A percentile compares a stretch with the other conserved stretches of the same genome.
Conservation (phyloP, 1,284 basidiomycete species). For the Neotropicomus parvogracilis region DNA sequence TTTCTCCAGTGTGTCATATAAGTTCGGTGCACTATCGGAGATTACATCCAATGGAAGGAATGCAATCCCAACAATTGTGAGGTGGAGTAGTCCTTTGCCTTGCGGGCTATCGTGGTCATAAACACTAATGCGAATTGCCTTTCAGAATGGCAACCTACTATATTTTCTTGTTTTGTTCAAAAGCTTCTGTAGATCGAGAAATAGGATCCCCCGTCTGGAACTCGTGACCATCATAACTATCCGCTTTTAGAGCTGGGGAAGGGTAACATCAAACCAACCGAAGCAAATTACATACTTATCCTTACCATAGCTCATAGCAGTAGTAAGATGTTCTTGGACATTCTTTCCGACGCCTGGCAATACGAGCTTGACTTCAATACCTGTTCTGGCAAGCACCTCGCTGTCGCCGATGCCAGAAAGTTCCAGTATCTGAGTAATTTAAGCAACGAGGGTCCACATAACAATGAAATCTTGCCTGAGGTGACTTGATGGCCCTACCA, state of each 20-base stretch:
- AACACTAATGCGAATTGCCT: neutral
- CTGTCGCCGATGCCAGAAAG: conserved; percentile 5
- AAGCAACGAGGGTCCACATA: neutral
- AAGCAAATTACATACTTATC: neutral
- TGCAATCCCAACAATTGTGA: neutral
- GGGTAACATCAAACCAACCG: neutral
- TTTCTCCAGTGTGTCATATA: neutral
- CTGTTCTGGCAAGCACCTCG: neutral
- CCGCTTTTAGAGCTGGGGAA: neutral
- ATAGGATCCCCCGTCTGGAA: conserved; percentile 1
- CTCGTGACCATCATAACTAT: neutral
- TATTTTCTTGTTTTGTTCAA: neutral
- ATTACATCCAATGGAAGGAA: conserved; percentile 2
- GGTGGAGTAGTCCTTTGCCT: conserved; percentile 3
- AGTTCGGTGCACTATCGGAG: neutral
- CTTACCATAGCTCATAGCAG: neutral
- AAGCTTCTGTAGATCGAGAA: neutral
- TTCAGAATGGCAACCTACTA: neutral
- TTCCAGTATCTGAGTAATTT: neutral
- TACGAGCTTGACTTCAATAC: neutral
- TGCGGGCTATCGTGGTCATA: neutral
- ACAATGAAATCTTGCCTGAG: neutral
- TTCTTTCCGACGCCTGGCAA: conserved; percentile 3
- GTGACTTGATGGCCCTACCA: neutral
- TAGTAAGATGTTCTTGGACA: neutral